Conservation (phyloP, 73 alveolate genomes). For the Paramecium tetraurelia region DNA sequence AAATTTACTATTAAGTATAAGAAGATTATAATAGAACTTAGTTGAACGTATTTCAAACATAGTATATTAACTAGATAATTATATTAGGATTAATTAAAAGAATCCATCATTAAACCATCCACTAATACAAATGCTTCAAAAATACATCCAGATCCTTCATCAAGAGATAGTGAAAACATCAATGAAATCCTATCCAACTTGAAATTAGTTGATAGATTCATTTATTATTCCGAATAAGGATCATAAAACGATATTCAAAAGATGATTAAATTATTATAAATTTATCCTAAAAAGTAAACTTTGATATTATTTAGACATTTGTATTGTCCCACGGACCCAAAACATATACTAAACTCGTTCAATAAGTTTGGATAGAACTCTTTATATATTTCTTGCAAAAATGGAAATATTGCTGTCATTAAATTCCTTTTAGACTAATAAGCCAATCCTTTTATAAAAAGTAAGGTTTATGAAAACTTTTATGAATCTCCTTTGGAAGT, state of each 20-base stretch:
- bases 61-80: neutral
- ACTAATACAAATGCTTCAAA: neutral
- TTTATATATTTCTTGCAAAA: neutral
- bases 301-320: neutral
- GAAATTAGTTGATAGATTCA: constrained; percentile 9
- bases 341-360: neutral
- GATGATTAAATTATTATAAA: neutral
- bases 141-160: neutral
- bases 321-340: neutral
- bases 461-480: neutral
- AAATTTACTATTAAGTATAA: neutral
- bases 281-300: constrained; percentile 28
- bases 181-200: neutral
- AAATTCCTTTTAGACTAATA: neutral
- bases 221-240: neutral
- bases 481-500: constrained; percentile 36
- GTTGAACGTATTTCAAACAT: neutral
- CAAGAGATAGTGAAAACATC: neutral
- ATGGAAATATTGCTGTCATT: constrained; percentile 11
- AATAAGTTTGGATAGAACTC: constrained; percentile 33
- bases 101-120: neutral
- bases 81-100: neutral
- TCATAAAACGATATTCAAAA: neutral
- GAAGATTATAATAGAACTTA: neutral
- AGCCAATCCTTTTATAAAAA: neutral